Conservation (phyloP, 345 rosid species). For the Eutrema heterophyllum region DNA sequence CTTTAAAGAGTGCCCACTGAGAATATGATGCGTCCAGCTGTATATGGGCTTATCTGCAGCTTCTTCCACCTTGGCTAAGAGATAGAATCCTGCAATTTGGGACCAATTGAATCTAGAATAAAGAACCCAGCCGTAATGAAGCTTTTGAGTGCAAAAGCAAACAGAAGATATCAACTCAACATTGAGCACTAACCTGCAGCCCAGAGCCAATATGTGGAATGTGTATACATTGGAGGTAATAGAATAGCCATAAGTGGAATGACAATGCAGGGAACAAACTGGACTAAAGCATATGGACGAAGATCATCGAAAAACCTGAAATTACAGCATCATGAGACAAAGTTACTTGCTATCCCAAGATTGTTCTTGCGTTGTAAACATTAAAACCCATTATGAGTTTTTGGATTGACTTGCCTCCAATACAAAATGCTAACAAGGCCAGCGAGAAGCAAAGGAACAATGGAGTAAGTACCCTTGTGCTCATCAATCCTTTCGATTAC, state of each 20-base stretch:
- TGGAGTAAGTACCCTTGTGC: conserved; percentile 65
- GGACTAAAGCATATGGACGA: conserved; percentile 77
- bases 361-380: too few relatives aligned
- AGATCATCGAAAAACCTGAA: conserved; percentile 80
- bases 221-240: conserved; percentile 95
- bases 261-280: conserved; percentile 85
- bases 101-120: neutral
- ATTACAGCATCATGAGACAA: neutral
- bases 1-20: conserved; percentile 90
- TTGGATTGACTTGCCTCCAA: conserved; percentile 57
- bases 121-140: neutral
- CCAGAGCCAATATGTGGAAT: conserved; percentile 91
- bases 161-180: neutral
- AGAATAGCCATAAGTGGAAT: conserved; percentile 82
- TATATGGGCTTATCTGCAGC: conserved; percentile 79
- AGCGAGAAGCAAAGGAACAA: conserved; percentile 65
- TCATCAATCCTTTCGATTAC: conserved; percentile 87
- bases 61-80: conserved; percentile 87
- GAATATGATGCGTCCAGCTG: conserved; percentile 65
- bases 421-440: conserved; percentile 74
- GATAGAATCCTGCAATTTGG: conserved; percentile 61
- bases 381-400: too few relatives aligned
- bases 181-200: conserved; percentile 71
- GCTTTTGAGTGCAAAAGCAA: neutral
- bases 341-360: neutral